A percentile compares a stretch with the other conserved stretches of the same genome.
phyloP scores from a whole-genome alignment of 2,329 filamentous ascomycete genomes.

The Fusarium citri region DNA sequence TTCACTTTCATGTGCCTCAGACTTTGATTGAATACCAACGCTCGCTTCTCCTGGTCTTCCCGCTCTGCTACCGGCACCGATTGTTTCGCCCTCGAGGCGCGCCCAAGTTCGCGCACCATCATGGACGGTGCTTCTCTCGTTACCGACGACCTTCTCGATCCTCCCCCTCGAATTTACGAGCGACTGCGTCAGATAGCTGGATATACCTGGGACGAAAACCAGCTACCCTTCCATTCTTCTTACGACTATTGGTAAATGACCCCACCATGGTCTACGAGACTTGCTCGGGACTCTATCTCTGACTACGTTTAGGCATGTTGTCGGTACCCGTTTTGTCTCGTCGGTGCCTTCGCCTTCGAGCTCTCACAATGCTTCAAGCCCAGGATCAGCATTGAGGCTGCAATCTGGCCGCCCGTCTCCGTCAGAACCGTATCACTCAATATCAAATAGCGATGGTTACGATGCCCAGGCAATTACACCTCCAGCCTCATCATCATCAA shows the following conservation, averaged over 20 bases:
- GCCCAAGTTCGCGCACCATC: constrained; percentile 48
- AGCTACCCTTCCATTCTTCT: constrained; percentile 69
- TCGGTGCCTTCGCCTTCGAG: constrained; percentile 61
- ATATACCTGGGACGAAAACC: constrained; percentile 80
- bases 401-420: constrained; percentile 58
- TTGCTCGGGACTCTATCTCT: constrained; percentile 10
- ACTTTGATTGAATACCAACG: constrained; percentile 46
- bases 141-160: constrained; percentile 68
- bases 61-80: constrained; percentile 34
- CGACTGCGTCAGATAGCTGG: constrained; percentile 78
- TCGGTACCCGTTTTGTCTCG: constrained; percentile 70
- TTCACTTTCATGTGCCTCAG: constrained; percentile 44
- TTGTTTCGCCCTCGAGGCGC: constrained; percentile 39
- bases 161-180: constrained; percentile 77
- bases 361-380: constrained; percentile 58
- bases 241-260: constrained; percentile 85
- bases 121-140: constrained; percentile 65
- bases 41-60: constrained; percentile 38
- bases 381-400: constrained; percentile 57
- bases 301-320: constrained; percentile 67
- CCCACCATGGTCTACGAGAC: not conserved
- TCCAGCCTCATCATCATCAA: constrained; percentile 49
- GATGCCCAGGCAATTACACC: constrained; percentile 54
- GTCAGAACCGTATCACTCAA: constrained; percentile 54
- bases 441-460: constrained; percentile 51